Evolutionary conservation across 768 basidiomycete species (phyloP), one percentile per base, ranked within the genome.

Genomic region (Clathrus columnatus): DNA sequence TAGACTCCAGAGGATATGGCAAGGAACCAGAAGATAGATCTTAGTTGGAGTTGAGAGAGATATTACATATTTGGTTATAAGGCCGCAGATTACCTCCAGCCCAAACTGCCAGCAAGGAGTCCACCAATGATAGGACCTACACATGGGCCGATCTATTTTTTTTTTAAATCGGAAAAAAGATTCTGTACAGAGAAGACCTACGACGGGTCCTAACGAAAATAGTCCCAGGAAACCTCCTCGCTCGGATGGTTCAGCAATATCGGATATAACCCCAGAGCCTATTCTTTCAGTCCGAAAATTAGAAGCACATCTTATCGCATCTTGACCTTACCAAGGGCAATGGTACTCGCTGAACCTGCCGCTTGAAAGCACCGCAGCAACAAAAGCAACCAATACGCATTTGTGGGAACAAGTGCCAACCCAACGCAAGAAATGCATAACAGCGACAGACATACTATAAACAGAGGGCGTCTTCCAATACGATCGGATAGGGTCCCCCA

Each of bases 311-410:
- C n/a, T 4, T 32, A 32, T 36, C 2, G 36, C 4, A 11, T n/a
- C 11, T 11, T 14, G 11, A 14, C 62, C 65, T 43, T 64, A 79
- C 87, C 86, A 20, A 91, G 71, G 0, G 87, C 87, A 58, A 89
- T 75, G 0, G 85, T 87, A 55, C 87, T 87, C 0, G 88, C 85
- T 2, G 84, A 87, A 1, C 90, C 89, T 2, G 82, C 76, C 1
- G 86, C 83, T 71, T 92, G 90, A 2, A 91, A 32, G 57, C 85
- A 87, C 21, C 91, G 79, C n/a, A 93, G 74, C 16, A 92, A 61
- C 72, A 92, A 76, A 10, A 92, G 71, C 5, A 89, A 69, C 87
- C 87, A 91, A 65, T 87, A 92, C 3, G 75, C 84, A 4, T 69
- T 66, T 0, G 78, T 77, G 2, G 81, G 80, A 26, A 75, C 71